Evolutionary conservation across 2,329 filamentous ascomycete genomes (phyloP).

Genomic region (Colletotrichum sp.): DNA sequence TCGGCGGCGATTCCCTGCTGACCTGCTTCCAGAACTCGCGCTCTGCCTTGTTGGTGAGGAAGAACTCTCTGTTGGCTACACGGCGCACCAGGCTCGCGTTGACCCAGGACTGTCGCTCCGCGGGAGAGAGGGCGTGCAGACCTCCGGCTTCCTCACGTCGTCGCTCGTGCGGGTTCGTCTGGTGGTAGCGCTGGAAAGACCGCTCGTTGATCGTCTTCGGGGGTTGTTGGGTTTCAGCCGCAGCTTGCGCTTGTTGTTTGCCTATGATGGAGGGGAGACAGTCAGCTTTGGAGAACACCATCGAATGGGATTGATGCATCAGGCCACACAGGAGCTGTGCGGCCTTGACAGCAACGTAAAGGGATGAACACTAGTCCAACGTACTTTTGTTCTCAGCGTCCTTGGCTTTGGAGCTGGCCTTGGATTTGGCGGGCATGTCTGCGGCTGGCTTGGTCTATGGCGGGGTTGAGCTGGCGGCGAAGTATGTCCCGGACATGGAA

Average conservation of each 20-base stretch:
- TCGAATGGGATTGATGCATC: constrained; percentile 2
- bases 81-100: constrained; percentile 51
- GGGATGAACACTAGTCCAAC: constrained; percentile 21
- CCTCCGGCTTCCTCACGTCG: constrained; percentile 49
- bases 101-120: constrained; percentile 55
- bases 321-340: not conserved
- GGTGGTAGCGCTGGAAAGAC: constrained; percentile 51
- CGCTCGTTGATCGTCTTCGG: constrained; percentile 55
- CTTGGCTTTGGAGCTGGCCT: constrained; percentile 37
- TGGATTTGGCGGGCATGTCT: constrained; percentile 42
- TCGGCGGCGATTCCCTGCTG: constrained; percentile 56
- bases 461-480: constrained; percentile 15
- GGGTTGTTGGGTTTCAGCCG: constrained; percentile 26
- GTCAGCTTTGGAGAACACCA: not conserved
- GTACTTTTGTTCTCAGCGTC: constrained; percentile 23
- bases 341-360: not conserved
- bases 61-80: constrained; percentile 38
- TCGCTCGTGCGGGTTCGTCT: constrained; percentile 55
- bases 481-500: constrained; percentile 8
- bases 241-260: constrained; percentile 27
- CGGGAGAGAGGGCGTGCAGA: constrained; percentile 48
- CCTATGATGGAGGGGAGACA: constrained; percentile 17
- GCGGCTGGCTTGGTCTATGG: constrained; percentile 22
- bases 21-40: constrained; percentile 64
- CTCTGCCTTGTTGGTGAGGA: constrained; percentile 52